Evolutionary conservation across 192 early-diverging fungal species (phyloP).

Genomic region (Pecoramyces ruminantium): DNA sequence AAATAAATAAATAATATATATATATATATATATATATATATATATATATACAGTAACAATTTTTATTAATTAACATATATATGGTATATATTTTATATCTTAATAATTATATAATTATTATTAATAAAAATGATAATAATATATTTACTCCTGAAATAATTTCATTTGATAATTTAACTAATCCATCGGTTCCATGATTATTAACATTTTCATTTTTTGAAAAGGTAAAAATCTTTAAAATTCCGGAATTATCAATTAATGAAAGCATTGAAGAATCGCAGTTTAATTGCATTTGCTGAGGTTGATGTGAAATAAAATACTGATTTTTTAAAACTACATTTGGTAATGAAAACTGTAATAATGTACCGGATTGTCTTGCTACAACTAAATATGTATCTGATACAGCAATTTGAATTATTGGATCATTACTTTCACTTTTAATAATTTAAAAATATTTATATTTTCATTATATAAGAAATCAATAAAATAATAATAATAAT

Average conservation of each 20-base stretch:
- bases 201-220: neutral
- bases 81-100: no score
- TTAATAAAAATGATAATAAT: no score
- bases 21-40: no score
- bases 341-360: slow-evolving; percentile 26
- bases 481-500: no score
- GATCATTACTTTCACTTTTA: slow-evolving; percentile 17
- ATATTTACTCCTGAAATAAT: neutral
- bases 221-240: slow-evolving; percentile 21
- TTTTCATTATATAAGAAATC: neutral
- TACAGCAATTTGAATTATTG: slow-evolving; percentile 18
- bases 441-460: neutral
- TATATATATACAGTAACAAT: no score
- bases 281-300: slow-evolving; percentile 20
- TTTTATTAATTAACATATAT: no score
- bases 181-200: neutral
- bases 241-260: slow-evolving; percentile 25
- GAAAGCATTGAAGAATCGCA: slow-evolving; percentile 16
- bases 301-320: slow-evolving; percentile 15
- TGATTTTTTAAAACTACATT: slow-evolving; percentile 24
- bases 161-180: neutral
- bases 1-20: no score
- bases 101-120: no score
- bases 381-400: slow-evolving; percentile 21
- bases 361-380: slow-evolving; percentile 21